These are phyloP conservation scores for Psilocybe cubensis DNA, from an alignment of 768 basidiomycete genomes.

Conservation along the genomic window DNA sequence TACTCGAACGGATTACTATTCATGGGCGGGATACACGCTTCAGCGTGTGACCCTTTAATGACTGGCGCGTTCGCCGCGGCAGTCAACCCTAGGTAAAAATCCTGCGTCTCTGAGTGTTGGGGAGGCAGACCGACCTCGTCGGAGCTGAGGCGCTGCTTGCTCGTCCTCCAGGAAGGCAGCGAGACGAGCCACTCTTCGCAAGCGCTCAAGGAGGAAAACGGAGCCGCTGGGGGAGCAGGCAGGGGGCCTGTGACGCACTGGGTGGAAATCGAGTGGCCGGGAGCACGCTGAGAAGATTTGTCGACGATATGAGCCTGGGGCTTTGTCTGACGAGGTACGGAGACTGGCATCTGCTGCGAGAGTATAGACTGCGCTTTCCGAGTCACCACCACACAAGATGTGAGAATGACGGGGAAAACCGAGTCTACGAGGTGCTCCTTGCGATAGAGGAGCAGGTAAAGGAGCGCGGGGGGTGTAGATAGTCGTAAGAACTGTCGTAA, in stretches of 20 bases:
- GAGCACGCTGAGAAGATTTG: constrained; percentile 57
- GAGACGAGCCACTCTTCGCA: constrained; percentile 78
- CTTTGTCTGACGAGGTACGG: constrained; percentile 67
- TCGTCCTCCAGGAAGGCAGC: constrained; percentile 71
- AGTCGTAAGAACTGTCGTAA: constrained; percentile 82
- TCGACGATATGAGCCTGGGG: constrained; percentile 64
- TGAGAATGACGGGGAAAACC: constrained; percentile 43
- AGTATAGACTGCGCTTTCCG: constrained; percentile 41
- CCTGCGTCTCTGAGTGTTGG: constrained; percentile 35
- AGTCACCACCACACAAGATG: constrained; percentile 45
- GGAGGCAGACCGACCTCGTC: constrained; percentile 49
- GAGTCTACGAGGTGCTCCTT: constrained; percentile 46
- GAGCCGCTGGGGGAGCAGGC: constrained; percentile 61
- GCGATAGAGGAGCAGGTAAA: constrained; percentile 35
- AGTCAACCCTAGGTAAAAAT: constrained; percentile 77
- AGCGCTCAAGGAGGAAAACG: constrained; percentile 65
- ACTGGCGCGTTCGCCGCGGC: constrained; percentile 76
- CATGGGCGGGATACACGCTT: constrained; percentile 86
- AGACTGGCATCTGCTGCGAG: constrained; percentile 82
- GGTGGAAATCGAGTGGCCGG: constrained; percentile 48
- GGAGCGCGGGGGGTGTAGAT: constrained; percentile 32
- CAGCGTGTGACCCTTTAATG: constrained; percentile 86
- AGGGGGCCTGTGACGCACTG: constrained; percentile 60
- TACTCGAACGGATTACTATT: constrained; percentile 29
- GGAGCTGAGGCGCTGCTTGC: constrained; percentile 69